Percentiles rank a stretch among this genome's conserved stretches.
phyloP scores from a whole-genome alignment of 2,329 filamentous ascomycete genomes.

The Sporothrix variecibatus region DNA sequence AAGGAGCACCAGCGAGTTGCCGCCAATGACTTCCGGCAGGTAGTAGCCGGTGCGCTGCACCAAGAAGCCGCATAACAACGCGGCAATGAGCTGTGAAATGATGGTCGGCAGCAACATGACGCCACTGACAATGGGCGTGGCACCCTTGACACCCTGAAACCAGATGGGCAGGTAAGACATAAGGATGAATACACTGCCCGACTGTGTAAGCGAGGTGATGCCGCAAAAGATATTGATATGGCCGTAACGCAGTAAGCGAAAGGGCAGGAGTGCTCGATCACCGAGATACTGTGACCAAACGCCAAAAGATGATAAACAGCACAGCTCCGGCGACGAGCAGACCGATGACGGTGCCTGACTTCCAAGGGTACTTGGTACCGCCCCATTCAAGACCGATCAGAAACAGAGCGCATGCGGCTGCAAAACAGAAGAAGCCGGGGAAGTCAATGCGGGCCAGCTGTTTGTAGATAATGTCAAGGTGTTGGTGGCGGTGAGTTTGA shows the following conservation, averaged over 20 bases:
- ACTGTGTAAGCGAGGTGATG: conserved; percentile 24
- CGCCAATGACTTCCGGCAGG: conserved; percentile 45
- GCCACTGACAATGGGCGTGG: conserved; percentile 33
- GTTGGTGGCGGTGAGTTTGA: conserved; percentile 34
- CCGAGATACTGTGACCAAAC: conserved; percentile 45
- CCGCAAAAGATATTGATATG: conserved; percentile 35
- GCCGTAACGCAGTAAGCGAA: conserved; percentile 42
- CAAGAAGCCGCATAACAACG: conserved; percentile 23
- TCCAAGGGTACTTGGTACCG: conserved; percentile 44
- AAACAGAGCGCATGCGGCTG: conserved; percentile 44
- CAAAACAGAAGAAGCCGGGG: conserved; percentile 46
- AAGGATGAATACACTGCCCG: conserved; percentile 36
- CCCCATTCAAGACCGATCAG: conserved; percentile 50
- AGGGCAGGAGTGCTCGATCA: conserved; percentile 35
- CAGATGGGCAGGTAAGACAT: conserved; percentile 39
- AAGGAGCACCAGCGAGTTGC: conserved; percentile 44
- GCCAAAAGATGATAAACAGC: conserved; percentile 37
- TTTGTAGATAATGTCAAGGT: neutral
- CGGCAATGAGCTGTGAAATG: conserved; percentile 24
- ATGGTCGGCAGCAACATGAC: conserved; percentile 30
- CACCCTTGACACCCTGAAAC: conserved; percentile 39
- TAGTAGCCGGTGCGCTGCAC: conserved; percentile 46
- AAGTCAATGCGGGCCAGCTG: conserved; percentile 42
- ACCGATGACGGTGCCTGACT: conserved; percentile 44
- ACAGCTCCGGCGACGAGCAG: conserved; percentile 42